Evolutionary conservation across 2,329 filamentous ascomycete species (phyloP), one percentile per base, ranked within the genome.

Genomic region (Penicillium sclerotiorum): DNA sequence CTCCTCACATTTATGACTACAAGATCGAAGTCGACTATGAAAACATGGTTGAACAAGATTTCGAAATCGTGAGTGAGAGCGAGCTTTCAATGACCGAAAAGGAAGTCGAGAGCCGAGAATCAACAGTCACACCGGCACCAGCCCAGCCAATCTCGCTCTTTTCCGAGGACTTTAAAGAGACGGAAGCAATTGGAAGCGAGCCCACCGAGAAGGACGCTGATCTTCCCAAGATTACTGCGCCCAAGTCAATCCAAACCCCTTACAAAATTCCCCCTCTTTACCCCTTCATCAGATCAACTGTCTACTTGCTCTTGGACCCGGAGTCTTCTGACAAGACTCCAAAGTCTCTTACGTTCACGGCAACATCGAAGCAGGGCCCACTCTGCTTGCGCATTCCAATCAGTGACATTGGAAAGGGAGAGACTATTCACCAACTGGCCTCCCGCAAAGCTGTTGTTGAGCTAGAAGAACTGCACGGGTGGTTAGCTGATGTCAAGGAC

Each of bases 391-490:
- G 82, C 35, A 85, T 91, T 11, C 85, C 86, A 0, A 74, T 90
- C 30, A 76, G 80, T 2, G 59, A 74, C 2, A 66, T 82, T 0
- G 57, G 74, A 0, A 63, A 70, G 25, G 77, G 75, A 2, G 70
- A 81, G 44, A 86, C 80, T 0, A 80, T 90, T 35, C 87, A 90
- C 63, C 84, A 88, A 58, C 81, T 91, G 0, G 86, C 86, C 1
- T 86, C 85, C 0, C 82, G 82, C 47, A 88, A 86, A 64, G 83
- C 84, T 2, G 76, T 86, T 13, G 75, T 81, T 39, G 88, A 90
- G 55, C 78, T 91, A 0, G 87, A 91, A 66, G 80, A 88, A 63
- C 82, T 83, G 0, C 78, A 85, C 20, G 87, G 87, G 11, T 90
- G 87, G 85, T 70, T 86, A 28, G 70, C 68, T 38, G 69, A 84